A percentile compares a stretch with the other conserved stretches of the same genome.
Evolutionary conservation across 805 yeast genomes (phyloP).

Genomic region (Candida parachauliodes): DNA sequence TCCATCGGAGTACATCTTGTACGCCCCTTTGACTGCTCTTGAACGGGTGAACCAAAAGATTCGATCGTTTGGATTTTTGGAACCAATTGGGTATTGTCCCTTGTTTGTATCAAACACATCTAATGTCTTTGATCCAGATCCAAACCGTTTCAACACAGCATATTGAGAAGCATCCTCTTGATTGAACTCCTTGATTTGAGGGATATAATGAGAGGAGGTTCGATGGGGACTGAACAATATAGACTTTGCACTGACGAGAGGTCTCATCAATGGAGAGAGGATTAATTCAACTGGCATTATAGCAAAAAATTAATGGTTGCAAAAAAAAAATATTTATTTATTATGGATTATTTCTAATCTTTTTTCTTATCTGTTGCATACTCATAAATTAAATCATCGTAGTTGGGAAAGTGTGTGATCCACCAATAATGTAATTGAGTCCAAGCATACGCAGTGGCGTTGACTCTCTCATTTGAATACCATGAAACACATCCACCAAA

Average conservation of each 20-base stretch:
- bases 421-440: slow-evolving; percentile 33
- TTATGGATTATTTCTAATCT: background rate
- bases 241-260: slow-evolving; percentile 53
- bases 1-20: slow-evolving; percentile 49
- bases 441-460: slow-evolving; percentile 34
- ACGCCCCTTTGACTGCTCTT: slow-evolving; percentile 66
- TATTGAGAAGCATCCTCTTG: slow-evolving; percentile 35
- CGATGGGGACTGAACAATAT: slow-evolving; percentile 54
- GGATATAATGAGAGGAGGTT: slow-evolving; percentile 53
- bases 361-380: background rate
- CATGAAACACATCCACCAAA: slow-evolving; percentile 43
- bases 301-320: slow-evolving; percentile 1
- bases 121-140: slow-evolving; percentile 56
- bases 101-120: slow-evolving; percentile 50
- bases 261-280: slow-evolving; percentile 58
- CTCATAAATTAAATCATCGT: slow-evolving; percentile 19
- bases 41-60: slow-evolving; percentile 56
- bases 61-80: slow-evolving; percentile 40
- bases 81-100: slow-evolving; percentile 35
- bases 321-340: no score
- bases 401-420: slow-evolving; percentile 22
- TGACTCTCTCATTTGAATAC: slow-evolving; percentile 28
- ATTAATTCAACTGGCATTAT: slow-evolving; percentile 58
- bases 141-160: slow-evolving; percentile 53
- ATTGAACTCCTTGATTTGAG: slow-evolving; percentile 44